Percentiles rank a stretch among this genome's conserved stretches.
Evolutionary conservation across 169 alveolate genomes (phyloP).

Genomic region (Perkinsus olseni): DNA sequence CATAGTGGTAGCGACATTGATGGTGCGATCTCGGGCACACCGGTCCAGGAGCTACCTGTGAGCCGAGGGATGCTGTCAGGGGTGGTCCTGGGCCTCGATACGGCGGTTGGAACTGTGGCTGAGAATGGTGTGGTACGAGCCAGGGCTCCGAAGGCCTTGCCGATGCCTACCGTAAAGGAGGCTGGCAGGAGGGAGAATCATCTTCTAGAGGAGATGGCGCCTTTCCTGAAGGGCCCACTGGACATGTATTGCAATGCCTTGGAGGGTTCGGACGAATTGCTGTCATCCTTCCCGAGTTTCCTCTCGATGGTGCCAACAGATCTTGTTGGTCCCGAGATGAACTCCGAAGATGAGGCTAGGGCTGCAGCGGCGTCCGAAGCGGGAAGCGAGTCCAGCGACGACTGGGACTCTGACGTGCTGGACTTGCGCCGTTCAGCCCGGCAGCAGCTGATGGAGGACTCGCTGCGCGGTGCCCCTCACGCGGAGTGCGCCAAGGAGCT

Average conservation of each 20-base stretch:
- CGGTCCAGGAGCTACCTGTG: background rate
- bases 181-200: background rate
- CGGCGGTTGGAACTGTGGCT: background rate
- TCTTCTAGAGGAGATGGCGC: background rate
- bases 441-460: background rate
- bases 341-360: background rate
- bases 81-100: background rate
- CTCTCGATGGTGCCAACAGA: background rate
- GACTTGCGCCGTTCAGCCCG: background rate
- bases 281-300: background rate
- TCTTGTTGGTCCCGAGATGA: background rate
- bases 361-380: background rate
- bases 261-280: background rate
- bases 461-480: background rate
- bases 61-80: background rate
- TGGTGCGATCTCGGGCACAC: background rate
- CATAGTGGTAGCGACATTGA: background rate
- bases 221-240: background rate
- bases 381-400: background rate
- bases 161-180: background rate
- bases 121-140: background rate
- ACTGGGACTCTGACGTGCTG: background rate
- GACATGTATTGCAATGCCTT: background rate
- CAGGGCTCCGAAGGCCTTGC: background rate
- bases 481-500: conserved; percentile 1